Conservation (phyloP, 163 green algal species). For the Scenedesmus sp. region DNA sequence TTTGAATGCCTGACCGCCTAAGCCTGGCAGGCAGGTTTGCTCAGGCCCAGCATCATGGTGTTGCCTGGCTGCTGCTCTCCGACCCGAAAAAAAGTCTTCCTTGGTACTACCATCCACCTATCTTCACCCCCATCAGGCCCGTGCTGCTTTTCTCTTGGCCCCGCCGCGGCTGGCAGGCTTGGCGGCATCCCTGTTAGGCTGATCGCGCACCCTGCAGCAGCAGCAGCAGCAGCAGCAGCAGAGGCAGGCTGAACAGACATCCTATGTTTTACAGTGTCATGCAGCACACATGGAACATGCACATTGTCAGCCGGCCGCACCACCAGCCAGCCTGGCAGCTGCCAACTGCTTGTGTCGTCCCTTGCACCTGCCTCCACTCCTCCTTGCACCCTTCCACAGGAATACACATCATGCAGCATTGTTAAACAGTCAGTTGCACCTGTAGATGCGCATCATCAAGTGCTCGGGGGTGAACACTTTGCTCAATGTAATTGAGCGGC, state of each 20-base stretch:
- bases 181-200: constrained; percentile 33
- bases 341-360: too few species aligned
- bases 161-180: neutral
- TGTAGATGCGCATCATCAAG: constrained; percentile 95
- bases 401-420: too few species aligned
- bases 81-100: too few species aligned
- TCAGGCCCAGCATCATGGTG: too few species aligned
- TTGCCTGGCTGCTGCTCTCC: too few species aligned
- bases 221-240: constrained; percentile 1
- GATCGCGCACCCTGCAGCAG: constrained; percentile 21
- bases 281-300: too few species aligned
- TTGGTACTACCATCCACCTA: too few species aligned
- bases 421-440: neutral
- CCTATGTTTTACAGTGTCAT: too few species aligned
- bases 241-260: neutral
- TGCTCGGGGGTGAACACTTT: constrained; percentile 94
- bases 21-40: neutral
- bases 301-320: too few species aligned
- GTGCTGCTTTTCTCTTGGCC: neutral
- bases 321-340: too few species aligned
- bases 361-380: too few species aligned
- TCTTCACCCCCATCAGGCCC: neutral
- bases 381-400: too few species aligned
- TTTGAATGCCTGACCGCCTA: neutral
- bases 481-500: constrained; percentile 94